A percentile compares a stretch with the other conserved stretches of the same genome.
Evolutionary conservation across 2,329 filamentous ascomycete species (phyloP).

Genomic region (Sarocladiaceae sp.): DNA sequence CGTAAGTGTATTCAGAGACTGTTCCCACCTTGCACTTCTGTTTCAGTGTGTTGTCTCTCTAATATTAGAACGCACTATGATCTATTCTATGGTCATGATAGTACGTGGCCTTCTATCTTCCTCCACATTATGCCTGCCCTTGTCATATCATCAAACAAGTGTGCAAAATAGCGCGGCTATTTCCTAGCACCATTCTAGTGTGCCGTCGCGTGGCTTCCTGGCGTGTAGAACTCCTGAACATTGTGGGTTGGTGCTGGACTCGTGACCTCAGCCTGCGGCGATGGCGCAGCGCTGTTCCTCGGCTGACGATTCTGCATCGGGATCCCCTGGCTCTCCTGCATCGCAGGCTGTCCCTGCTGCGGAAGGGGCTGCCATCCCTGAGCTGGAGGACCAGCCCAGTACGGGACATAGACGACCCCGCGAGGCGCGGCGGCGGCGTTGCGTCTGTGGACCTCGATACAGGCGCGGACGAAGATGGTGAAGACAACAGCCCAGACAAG

Average conservation of each 20-base stretch:
- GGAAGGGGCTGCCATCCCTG: slow-evolving; percentile 25
- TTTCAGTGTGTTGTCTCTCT: too few species aligned
- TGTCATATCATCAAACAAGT: too few species aligned
- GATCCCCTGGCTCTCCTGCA: background rate
- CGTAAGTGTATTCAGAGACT: too few species aligned
- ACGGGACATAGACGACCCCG: slow-evolving; percentile 20
- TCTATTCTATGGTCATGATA: too few species aligned
- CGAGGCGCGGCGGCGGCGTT: slow-evolving; percentile 20
- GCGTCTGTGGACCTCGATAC: slow-evolving; percentile 28
- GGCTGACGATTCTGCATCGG: slow-evolving; percentile 4
- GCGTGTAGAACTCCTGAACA: slow-evolving; percentile 9
- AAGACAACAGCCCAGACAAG: slow-evolving; percentile 27
- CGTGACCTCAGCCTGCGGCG: background rate
- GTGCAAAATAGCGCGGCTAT: too few species aligned
- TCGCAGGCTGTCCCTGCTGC: background rate
- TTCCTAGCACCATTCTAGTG: background rate
- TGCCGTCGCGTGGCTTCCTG: background rate
- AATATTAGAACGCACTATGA: too few species aligned
- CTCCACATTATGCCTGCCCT: too few species aligned
- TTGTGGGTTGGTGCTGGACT: background rate
- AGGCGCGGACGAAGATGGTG: slow-evolving; percentile 32
- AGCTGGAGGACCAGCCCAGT: slow-evolving; percentile 20
- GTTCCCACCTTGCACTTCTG: too few species aligned
- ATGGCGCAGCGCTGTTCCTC: background rate
- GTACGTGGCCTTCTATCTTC: too few species aligned